Base-by-base conservation (phyloP, 345 rosid genomes). In the Sonneratia caseolaris region DNA sequence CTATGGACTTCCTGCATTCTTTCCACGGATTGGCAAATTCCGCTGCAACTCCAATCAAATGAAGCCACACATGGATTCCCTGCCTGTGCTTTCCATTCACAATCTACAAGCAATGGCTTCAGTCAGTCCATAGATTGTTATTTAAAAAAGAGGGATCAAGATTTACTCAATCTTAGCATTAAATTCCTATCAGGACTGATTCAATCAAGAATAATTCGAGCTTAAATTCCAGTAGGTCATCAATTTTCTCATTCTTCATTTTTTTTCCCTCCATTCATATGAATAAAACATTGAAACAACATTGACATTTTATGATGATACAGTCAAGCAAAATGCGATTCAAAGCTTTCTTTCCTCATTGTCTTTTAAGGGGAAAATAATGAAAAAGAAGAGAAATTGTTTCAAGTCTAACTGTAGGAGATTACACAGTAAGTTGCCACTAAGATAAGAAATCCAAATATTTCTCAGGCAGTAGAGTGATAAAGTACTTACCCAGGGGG, bases 31-130 rank as follows among this genome's bases (percentile, higher is more conserved):
- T 82, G 84, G 81, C 96, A 89, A 37, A 89, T 75, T 77, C 92
- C 91, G 4, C 96, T 88, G 77, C 96, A 87, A 37, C 85, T 89
- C 92, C 96, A 89, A 43, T 89, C 96, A 36, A 87, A 89, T 12
- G 96, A 89, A 53, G 96, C 96, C 2, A 85, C 96, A 40, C 96
- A 89, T 0, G 89, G 86, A 70, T 89, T 87, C 5, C 92, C 96
- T 0, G 96, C 96, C 65, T 89, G 96, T 70, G 88, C 89, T 72
- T 89, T 87, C 96, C 91, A 86, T 68, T 89, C 92, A 57, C 96
- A 89, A 79, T 89, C 96, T 89, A 73, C 35, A 48, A 36, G 42
- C 49, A 62, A 18, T 24, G n/a, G n/a, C 64, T 57, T 15, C 64
- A 64, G 14, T 32, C 21, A 57, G 37, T 55, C 27, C 21, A 27